These are phyloP conservation scores for Fusarium humuli DNA, from an alignment of 2,329 filamentous ascomycete species.

Conservation along the genomic window DNA sequence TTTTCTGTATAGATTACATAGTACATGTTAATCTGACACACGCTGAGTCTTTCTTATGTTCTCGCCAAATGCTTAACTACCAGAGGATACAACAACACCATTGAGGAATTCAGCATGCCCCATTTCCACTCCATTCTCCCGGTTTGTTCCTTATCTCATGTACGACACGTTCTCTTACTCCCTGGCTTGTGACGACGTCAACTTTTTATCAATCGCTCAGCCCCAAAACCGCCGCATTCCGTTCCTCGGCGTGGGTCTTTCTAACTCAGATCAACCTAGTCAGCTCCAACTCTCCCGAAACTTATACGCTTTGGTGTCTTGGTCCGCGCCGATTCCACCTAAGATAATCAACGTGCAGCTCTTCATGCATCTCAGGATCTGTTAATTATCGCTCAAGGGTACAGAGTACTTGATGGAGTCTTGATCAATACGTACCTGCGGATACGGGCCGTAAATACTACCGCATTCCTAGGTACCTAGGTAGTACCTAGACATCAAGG, in stretches of 20 bases:
- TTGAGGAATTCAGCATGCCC: conserved; percentile 33
- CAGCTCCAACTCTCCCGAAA: conserved; percentile 23
- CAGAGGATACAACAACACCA: background rate
- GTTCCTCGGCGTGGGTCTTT: conserved; percentile 44
- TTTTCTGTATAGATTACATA: background rate
- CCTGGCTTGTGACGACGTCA: conserved; percentile 32
- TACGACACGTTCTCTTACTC: conserved; percentile 20
- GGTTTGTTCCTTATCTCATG: conserved; percentile 40
- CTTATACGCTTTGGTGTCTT: conserved; percentile 30
- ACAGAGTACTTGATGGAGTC: conserved; percentile 1
- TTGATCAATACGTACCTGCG: conserved; percentile 2
- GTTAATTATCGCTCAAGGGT: conserved; percentile 25
- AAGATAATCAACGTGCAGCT: conserved; percentile 48
- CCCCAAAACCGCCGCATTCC: conserved; percentile 33
- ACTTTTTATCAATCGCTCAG: conserved; percentile 32
- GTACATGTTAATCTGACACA: too few relatives aligned
- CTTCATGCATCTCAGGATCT: conserved; percentile 40
- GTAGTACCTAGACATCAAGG: background rate
- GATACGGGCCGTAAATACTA: background rate
- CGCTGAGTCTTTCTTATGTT: too few relatives aligned
- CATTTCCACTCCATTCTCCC: conserved; percentile 21
- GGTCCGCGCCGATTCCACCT: conserved; percentile 30
- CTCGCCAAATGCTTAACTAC: too few relatives aligned
- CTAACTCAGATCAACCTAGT: conserved; percentile 44
- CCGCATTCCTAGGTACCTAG: background rate